Percentiles rank a stretch among this genome's conserved stretches.
Conservation (phyloP, 495 filamentous ascomycete species). For the Hypoxylon rickii region DNA sequence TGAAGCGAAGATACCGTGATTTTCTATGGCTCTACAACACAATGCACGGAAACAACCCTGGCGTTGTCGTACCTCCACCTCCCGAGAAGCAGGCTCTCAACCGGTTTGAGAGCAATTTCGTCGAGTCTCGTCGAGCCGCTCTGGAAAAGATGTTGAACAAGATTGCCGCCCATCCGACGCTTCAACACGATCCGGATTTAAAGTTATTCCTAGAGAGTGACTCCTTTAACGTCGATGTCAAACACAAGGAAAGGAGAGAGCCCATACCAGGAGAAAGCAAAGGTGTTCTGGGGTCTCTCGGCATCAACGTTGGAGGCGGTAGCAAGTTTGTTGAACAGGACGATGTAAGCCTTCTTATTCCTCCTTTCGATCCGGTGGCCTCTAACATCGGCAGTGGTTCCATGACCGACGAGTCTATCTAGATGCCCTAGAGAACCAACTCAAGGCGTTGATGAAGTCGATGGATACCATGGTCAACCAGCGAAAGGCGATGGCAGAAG, state of each 20-base stretch:
- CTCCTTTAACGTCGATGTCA: constrained; percentile 91
- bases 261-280: constrained; percentile 86
- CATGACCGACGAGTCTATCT: constrained; percentile 94
- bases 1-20: constrained; percentile 91
- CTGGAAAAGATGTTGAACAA: constrained; percentile 98
- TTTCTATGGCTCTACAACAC: constrained; percentile 97
- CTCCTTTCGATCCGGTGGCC: constrained; percentile 5
- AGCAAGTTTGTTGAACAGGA: constrained; percentile 96
- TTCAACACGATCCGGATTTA: constrained; percentile 90
- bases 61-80: constrained; percentile 91
- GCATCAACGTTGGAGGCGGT: constrained; percentile 72
- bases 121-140: constrained; percentile 86
- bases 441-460: constrained; percentile 90
- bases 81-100: constrained; percentile 98
- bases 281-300: constrained; percentile 85
- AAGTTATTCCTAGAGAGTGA: constrained; percentile 98
- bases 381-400: constrained; percentile 72
- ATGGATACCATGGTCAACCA: constrained; percentile 91
- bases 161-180: constrained; percentile 82
- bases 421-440: constrained; percentile 91
- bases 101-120: constrained; percentile 94
- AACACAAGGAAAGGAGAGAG: constrained; percentile 94
- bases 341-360: constrained; percentile 71
- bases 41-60: constrained; percentile 91
- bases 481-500: constrained; percentile 88